Evolutionary conservation across 139 green algal species (phyloP).

Genomic region (Diplosphaera chodatii): DNA sequence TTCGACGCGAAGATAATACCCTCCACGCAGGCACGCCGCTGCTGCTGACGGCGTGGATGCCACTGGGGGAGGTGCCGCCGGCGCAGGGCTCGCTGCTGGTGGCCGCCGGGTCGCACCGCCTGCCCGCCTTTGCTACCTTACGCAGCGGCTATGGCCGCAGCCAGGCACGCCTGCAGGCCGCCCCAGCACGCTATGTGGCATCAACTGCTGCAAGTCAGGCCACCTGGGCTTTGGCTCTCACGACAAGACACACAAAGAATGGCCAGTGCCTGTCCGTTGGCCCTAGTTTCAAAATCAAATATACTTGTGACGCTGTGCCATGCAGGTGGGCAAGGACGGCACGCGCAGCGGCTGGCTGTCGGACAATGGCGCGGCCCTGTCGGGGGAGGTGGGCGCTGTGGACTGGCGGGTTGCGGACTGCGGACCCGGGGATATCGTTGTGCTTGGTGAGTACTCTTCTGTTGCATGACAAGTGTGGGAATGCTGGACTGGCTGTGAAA

Average conservation of each 20-base stretch:
- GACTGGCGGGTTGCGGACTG: conserved; percentile 12
- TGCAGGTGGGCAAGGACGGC: conserved; percentile 21
- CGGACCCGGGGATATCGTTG: conserved; percentile 18
- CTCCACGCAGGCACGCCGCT: not conserved
- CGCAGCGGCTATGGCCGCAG: conserved; percentile 12
- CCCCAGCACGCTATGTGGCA: too few species aligned
- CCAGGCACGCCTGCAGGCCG: not conserved
- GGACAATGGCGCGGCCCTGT: conserved; percentile 14
- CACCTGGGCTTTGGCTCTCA: too few species aligned
- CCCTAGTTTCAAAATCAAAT: too few species aligned
- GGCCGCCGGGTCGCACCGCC: conserved; percentile 8
- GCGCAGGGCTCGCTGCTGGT: conserved; percentile 17
- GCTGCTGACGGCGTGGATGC: conserved; percentile 25
- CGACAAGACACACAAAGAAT: too few species aligned
- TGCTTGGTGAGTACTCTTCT: conserved; percentile 4
- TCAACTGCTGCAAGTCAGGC: too few species aligned
- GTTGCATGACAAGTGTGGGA: too few species aligned
- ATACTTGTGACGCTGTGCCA: too few species aligned
- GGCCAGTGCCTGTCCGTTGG: too few species aligned
- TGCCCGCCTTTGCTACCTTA: conserved; percentile 10
- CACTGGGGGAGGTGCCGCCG: conserved; percentile 5
- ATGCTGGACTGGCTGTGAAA: too few species aligned
- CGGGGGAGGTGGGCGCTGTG: conserved; percentile 2
- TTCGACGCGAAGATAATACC: not conserved
- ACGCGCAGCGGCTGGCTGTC: conserved; percentile 22